Base-by-base conservation (phyloP, 352 stramenopile genomes). In the Globisporangium megalacanthum region DNA sequence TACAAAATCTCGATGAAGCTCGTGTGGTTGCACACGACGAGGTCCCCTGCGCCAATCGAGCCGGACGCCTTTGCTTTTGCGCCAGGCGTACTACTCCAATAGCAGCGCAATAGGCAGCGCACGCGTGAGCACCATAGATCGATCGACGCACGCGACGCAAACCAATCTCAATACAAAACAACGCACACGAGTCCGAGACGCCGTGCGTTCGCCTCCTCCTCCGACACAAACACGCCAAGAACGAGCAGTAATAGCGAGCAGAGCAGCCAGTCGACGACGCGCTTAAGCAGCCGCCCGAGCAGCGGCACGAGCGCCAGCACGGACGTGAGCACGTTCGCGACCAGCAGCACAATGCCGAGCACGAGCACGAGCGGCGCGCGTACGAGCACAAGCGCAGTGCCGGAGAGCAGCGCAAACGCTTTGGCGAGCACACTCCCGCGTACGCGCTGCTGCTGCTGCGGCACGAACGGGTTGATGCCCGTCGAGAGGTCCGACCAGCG, bases 381-480 rank as follows among this genome's bases (percentile, higher is more conserved):
- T 49, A 81, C 50, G 31, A 89, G 47, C 13, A 68, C 70, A 29
- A 92, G 64, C 25, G 72, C 52, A 17, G 71, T 70, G 17, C 84
- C 79, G 15, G 46, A 60, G 31, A 79, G 47, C 33, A 82, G 54
- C 59, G 88, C 74, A 17, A 86, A 42, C 41, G 65, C 64, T 3
- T 65, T 77, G 46, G 83, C 53, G 0, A 61, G 56, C 35, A 80
- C 62, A 25, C 66, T 77, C 51, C 60, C 69, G 37, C 72, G 72
- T 29, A 88, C 14, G 41, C 41, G 70, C 3, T 73, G 77, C 65
- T 79, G 73, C 61, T 81, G 74, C 65, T 87, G 76, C 53, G 82
- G 82, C 58, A 94, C 84, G 69, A 94, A 94, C 61, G 84, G 84
- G 66, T 94, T 94, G 60, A 91, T 87, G 31, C 84, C 84, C 58